Evolutionary conservation across 83 land plant genomes (phyloP).

Genomic region (Picea engelmannii): DNA sequence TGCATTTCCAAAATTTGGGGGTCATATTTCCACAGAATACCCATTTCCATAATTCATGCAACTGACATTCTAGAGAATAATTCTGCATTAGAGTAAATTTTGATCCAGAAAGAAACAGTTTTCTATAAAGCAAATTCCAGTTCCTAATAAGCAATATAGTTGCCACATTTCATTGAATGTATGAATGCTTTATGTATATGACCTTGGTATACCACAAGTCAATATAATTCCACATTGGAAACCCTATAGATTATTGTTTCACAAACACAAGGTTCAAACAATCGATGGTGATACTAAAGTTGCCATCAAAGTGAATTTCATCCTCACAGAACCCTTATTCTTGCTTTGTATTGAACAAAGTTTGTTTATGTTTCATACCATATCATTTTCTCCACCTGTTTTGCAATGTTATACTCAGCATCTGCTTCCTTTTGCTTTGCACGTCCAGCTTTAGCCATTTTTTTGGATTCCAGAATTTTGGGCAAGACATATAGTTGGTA

Average conservation of each 20-base stretch:
- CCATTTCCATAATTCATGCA: no score
- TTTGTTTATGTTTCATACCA: constrained; percentile 52
- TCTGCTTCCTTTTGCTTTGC: constrained; percentile 95
- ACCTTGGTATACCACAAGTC: not conserved
- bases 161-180: not conserved
- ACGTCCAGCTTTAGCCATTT: constrained; percentile 97
- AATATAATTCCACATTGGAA: not conserved
- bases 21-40: no score
- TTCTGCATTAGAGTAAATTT: no score
- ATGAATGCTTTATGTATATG: not conserved
- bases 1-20: no score
- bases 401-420: constrained; percentile 93
- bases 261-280: not conserved
- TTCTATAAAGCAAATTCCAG: not conserved
- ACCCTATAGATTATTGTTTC: constrained; percentile 15
- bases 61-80: no score
- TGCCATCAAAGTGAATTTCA: no score
- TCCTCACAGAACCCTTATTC: no score
- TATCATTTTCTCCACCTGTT: constrained; percentile 97
- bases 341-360: not conserved
- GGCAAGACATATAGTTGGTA: constrained; percentile 96
- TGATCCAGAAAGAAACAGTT: no score
- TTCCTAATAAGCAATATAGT: not conserved
- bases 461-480: constrained; percentile 89
- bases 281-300: not conserved